Evolutionary conservation across 2,329 filamentous ascomycete species (phyloP).

Genomic region (Tolypocladium amazonense): DNA sequence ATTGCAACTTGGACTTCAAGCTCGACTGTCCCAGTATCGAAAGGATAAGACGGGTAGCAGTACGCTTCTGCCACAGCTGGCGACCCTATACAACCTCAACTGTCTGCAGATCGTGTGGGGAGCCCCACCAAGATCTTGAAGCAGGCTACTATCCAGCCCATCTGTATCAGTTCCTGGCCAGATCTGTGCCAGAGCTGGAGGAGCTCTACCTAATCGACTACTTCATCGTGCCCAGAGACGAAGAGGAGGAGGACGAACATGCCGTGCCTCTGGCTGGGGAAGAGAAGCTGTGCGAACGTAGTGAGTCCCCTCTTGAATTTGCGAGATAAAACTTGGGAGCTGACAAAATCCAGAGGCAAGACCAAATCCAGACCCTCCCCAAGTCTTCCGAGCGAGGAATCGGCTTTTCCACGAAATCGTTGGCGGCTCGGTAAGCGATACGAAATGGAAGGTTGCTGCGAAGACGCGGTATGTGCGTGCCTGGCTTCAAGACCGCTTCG

Average conservation of each 20-base stretch:
- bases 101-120: constrained; percentile 23
- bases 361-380: not conserved
- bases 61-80: constrained; percentile 33
- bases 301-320: not conserved
- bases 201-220: constrained; percentile 35
- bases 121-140: constrained; percentile 14
- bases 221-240: constrained; percentile 21
- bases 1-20: constrained; percentile 13
- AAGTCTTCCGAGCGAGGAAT: constrained; percentile 10
- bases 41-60: constrained; percentile 26
- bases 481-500: constrained; percentile 28
- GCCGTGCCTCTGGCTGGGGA: not conserved
- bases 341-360: not conserved
- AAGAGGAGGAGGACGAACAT: not conserved
- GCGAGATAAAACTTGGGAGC: not conserved
- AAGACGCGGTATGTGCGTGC: constrained; percentile 21
- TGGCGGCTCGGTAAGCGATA: constrained; percentile 16
- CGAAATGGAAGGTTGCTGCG: constrained; percentile 24
- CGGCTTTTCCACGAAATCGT: constrained; percentile 13
- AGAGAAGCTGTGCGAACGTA: not conserved
- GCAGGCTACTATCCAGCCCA: constrained; percentile 24
- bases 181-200: constrained; percentile 29
- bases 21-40: constrained; percentile 17
- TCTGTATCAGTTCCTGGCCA: constrained; percentile 31
- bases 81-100: constrained; percentile 13